Evolutionary conservation across 106 monocot genomes (phyloP).

Genomic region (Dendrobium huoshanense): DNA sequence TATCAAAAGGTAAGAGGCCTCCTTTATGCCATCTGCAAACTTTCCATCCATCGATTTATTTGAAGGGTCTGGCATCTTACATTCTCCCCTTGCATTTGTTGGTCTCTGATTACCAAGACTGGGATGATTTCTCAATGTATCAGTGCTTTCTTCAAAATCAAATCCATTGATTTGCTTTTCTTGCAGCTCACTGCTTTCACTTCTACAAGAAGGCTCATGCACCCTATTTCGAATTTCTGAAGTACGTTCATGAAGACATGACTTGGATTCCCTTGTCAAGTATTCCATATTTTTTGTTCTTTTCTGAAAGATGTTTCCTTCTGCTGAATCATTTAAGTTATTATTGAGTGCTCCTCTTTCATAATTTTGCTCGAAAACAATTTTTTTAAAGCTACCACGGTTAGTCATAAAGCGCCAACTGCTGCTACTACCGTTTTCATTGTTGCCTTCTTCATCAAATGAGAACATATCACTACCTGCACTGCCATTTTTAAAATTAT

Average conservation of each 20-base stretch:
- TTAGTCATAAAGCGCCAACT: slow-evolving; percentile 20
- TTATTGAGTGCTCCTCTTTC: slow-evolving; percentile 1
- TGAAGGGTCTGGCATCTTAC: slow-evolving; percentile 17
- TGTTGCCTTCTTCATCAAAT: slow-evolving; percentile 29
- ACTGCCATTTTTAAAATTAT: slow-evolving; percentile 5
- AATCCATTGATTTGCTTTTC: background rate
- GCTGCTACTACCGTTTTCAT: slow-evolving; percentile 17
- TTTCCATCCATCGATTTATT: slow-evolving; percentile 29
- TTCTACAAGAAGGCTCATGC: slow-evolving; percentile 10
- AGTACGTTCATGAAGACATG: slow-evolving; percentile 30
- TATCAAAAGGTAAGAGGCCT: slow-evolving; percentile 51
- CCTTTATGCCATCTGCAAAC: slow-evolving; percentile 42
- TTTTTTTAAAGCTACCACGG: slow-evolving; percentile 21
- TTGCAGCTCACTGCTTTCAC: slow-evolving; percentile 12
- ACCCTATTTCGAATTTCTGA: slow-evolving; percentile 29
- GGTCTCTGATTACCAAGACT: background rate
- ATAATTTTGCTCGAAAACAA: slow-evolving; percentile 25
- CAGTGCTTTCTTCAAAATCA: slow-evolving; percentile 2
- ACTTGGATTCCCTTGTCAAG: slow-evolving; percentile 21
- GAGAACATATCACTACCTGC: slow-evolving; percentile 19
- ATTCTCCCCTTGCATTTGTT: slow-evolving; percentile 4
- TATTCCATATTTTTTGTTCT: slow-evolving; percentile 18
- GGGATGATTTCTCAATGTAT: background rate
- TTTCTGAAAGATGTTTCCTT: background rate
- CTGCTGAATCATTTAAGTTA: slow-evolving; percentile 7